These are phyloP conservation scores for Globisporangium nodosum DNA, from an alignment of 352 stramenopile genomes.

Conservation along the genomic window DNA sequence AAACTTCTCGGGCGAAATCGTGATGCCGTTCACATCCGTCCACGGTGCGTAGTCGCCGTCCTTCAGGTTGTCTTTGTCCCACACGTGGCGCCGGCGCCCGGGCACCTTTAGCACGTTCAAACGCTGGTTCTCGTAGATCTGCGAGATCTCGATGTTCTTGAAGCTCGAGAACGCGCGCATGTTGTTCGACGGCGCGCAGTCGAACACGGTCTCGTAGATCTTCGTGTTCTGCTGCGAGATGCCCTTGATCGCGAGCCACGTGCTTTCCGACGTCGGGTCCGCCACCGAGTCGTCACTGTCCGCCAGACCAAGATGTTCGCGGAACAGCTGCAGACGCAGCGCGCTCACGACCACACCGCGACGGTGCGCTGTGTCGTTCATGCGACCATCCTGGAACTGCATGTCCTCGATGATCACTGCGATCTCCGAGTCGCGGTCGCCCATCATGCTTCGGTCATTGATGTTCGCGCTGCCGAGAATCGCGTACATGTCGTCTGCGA, in stretches of 20 bases:
- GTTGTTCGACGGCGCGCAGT: slow-evolving; percentile 75
- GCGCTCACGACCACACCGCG: slow-evolving; percentile 55
- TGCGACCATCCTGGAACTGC: slow-evolving; percentile 67
- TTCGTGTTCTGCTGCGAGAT: slow-evolving; percentile 62
- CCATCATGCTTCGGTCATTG: slow-evolving; percentile 93
- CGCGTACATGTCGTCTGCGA: slow-evolving; percentile 86
- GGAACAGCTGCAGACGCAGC: slow-evolving; percentile 76
- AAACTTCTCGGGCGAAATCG: slow-evolving; percentile 70
- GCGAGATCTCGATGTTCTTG: slow-evolving; percentile 70
- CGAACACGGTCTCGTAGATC: slow-evolving; percentile 80
- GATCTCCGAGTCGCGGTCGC: slow-evolving; percentile 87
- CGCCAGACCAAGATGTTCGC: slow-evolving; percentile 67
- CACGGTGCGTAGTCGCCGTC: slow-evolving; percentile 79
- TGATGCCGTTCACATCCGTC: slow-evolving; percentile 83
- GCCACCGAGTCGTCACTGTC: slow-evolving; percentile 49
- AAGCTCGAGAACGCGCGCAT: slow-evolving; percentile 78
- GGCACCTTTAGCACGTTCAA: slow-evolving; percentile 74
- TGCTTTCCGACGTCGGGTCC: slow-evolving; percentile 55
- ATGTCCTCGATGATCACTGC: slow-evolving; percentile 81
- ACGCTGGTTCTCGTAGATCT: slow-evolving; percentile 87
- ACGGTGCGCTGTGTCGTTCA: slow-evolving; percentile 69
- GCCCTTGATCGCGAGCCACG: slow-evolving; percentile 56
- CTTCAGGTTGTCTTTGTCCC: slow-evolving; percentile 72
- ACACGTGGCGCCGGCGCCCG: slow-evolving; percentile 48
- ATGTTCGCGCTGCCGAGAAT: slow-evolving; percentile 95